Evolutionary conservation across 805 yeast species (phyloP).

Genomic region (Hanseniaspora guilliermondii): DNA sequence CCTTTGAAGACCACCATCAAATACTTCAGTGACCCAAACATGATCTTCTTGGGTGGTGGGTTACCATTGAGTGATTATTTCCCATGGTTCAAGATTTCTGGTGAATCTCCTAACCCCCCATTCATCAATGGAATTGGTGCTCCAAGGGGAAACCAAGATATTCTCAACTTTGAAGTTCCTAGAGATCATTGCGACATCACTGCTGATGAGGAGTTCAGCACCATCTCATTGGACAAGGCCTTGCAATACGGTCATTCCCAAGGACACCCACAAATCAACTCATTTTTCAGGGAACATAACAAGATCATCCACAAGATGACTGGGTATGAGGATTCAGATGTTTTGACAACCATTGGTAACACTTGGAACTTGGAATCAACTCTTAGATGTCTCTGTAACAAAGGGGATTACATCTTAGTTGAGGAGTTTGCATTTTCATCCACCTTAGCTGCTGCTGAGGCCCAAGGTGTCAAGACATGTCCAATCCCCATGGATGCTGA

Average conservation of each 20-base stretch:
- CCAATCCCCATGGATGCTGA: slow-evolving; percentile 68
- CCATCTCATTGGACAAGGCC: slow-evolving; percentile 68
- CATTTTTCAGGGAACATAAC: slow-evolving; percentile 68
- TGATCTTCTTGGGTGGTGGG: slow-evolving; percentile 91
- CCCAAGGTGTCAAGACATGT: slow-evolving; percentile 53
- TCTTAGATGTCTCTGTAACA: slow-evolving; percentile 60
- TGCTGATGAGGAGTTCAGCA: slow-evolving; percentile 37
- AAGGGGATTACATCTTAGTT: slow-evolving; percentile 71
- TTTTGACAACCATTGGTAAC: slow-evolving; percentile 64
- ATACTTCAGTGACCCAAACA: slow-evolving; percentile 57
- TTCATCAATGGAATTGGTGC: slow-evolving; percentile 68
- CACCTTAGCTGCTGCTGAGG: slow-evolving; percentile 68
- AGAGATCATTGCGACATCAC: slow-evolving; percentile 23
- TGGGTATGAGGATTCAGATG: slow-evolving; percentile 57
- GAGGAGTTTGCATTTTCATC: slow-evolving; percentile 79
- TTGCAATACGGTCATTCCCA: slow-evolving; percentile 82
- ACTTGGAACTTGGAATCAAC: slow-evolving; percentile 84
- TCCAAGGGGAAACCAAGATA: slow-evolving; percentile 31
- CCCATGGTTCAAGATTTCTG: slow-evolving; percentile 71
- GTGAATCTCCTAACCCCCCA: slow-evolving; percentile 68
- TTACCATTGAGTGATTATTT: slow-evolving; percentile 82
- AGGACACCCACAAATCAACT: slow-evolving; percentile 62
- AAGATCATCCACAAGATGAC: slow-evolving; percentile 32
- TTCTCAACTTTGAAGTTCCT: slow-evolving; percentile 18
- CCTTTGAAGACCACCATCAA: slow-evolving; percentile 76